Evolutionary conservation across 2,329 filamentous ascomycete genomes (phyloP).

Genomic region (Pleoardoris graminearum): DNA sequence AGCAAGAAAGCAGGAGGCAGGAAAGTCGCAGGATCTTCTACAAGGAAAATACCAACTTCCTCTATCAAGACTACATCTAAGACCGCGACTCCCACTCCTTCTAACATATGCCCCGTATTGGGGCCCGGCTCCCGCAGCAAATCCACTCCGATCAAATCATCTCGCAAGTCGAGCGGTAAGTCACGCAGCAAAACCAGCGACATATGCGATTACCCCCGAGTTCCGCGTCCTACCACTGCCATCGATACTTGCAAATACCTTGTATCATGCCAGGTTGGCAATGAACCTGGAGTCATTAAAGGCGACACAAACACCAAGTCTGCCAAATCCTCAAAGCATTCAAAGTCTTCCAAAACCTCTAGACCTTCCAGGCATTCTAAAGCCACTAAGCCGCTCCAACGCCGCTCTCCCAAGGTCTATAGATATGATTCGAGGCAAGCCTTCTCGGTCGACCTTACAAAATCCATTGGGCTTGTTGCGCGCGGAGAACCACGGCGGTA

Average conservation of each 20-base stretch:
- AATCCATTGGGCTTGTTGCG: background rate
- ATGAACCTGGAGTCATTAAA: background rate
- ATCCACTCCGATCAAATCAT: no score
- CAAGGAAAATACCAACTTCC: no score
- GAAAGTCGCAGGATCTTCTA: no score
- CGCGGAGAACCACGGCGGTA: background rate
- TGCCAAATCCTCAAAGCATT: no score
- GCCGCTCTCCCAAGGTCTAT: no score
- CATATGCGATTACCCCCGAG: background rate
- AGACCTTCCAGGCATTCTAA: no score
- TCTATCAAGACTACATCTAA: conserved; percentile 1
- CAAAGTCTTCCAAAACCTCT: background rate
- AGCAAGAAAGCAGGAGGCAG: no score
- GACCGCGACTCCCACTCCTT: background rate
- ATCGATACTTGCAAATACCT: background rate
- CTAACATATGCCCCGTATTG: background rate
- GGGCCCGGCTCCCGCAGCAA: no score
- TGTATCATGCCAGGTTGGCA: background rate
- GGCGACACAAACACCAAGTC: background rate
- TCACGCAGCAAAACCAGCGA: background rate
- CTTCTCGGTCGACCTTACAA: conserved; percentile 1
- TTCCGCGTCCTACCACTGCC: background rate
- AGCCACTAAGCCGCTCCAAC: conserved; percentile 3
- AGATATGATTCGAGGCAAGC: no score
- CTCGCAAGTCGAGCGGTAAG: no score